phyloP scores from a whole-genome alignment of 192 early-diverging fungal genomes.

The Coemansia sp. region DNA sequence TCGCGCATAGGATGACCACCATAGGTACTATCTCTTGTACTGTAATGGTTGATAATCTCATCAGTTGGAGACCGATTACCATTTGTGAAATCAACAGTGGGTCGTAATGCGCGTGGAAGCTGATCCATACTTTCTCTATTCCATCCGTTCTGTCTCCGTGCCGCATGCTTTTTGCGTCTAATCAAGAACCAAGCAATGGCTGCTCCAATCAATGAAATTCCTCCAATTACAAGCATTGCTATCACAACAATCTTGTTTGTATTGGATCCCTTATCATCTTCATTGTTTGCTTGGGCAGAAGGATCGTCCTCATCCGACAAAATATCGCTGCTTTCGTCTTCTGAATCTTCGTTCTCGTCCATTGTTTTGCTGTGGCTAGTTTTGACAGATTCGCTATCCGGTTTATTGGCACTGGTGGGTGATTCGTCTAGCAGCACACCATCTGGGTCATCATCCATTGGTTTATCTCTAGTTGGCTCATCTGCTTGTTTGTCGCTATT shows the following conservation, averaged over 20 bases:
- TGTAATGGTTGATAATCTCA: conserved; percentile 12
- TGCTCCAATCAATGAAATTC: conserved; percentile 2
- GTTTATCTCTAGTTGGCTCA: neutral
- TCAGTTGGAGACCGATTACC: neutral
- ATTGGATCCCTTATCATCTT: neutral
- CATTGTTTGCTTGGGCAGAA: neutral
- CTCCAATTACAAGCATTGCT: neutral
- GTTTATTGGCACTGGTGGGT: neutral
- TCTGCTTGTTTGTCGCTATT: neutral
- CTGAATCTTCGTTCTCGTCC: neutral
- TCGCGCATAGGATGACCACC: neutral
- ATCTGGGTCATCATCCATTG: neutral
- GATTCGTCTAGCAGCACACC: neutral
- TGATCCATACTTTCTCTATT: conserved; percentile 1
- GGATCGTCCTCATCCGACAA: neutral
- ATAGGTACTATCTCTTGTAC: neutral
- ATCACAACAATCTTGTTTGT: conserved; percentile 4
- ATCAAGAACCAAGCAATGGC: conserved; percentile 6
- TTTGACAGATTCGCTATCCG: neutral
- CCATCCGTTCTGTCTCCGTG: conserved; percentile 7
- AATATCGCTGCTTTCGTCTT: neutral
- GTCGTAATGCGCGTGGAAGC: conserved; percentile 4
- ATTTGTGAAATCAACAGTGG: neutral
- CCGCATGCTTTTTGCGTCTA: conserved; percentile 5
- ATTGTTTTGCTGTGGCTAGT: neutral